Evolutionary conservation across 352 stramenopile species (phyloP).

Genomic region (Saprolegnia parasitica): DNA sequence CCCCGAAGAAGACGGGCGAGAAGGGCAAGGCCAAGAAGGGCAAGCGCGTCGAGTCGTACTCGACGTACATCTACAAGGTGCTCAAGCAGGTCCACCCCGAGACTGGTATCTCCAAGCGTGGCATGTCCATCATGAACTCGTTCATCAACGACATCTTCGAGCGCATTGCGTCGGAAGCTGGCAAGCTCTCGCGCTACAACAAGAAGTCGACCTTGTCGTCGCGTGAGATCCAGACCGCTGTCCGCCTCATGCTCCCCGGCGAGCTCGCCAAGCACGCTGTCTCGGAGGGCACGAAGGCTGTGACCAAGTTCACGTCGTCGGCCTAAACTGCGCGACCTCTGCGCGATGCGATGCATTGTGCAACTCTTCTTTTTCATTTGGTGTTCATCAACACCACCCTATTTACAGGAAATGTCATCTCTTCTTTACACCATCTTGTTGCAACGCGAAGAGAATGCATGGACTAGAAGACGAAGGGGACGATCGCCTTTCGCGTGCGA

Average conservation of each 20-base stretch:
- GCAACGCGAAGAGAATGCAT: not conserved
- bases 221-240: conserved; percentile 85
- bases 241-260: conserved; percentile 76
- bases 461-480: conserved; percentile 13
- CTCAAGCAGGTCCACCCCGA: conserved; percentile 76
- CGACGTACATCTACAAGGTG: conserved; percentile 45
- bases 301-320: conserved; percentile 47
- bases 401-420: conserved; percentile 20
- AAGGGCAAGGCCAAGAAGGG: conserved; percentile 30
- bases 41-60: conserved; percentile 36
- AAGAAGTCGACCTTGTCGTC: conserved; percentile 89
- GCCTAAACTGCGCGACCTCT: conserved; percentile 35
- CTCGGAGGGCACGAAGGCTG: conserved; percentile 80
- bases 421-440: not conserved
- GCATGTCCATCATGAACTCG: conserved; percentile 89
- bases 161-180: conserved; percentile 76
- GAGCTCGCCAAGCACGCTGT: conserved; percentile 86
- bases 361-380: conserved; percentile 32
- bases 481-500: not conserved
- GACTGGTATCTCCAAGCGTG: conserved; percentile 84
- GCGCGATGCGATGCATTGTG: not conserved
- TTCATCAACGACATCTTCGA: conserved; percentile 94
- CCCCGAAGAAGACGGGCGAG: conserved; percentile 29
- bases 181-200: conserved; percentile 83
- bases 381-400: conserved; percentile 86